Base-by-base conservation (phyloP, 176 grass and related monocot species). In the Carex parvula region DNA sequence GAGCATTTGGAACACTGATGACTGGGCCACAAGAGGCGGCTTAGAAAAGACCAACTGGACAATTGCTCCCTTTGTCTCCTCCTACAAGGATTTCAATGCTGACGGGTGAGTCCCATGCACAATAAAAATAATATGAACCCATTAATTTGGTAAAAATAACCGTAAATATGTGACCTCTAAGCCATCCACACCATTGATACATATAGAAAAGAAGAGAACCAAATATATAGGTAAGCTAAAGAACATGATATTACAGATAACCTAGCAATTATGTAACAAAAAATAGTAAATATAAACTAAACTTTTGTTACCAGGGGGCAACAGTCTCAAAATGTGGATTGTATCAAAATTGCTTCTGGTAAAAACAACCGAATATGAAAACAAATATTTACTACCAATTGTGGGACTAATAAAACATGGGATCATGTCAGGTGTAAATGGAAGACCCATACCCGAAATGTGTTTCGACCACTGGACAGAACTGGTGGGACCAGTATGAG, bases 1-100 rank as follows among this genome's bases (percentile, higher is more conserved):
- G 14, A 99, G 96, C 89, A 99, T 99, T 87, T 99, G 96, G 96
- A 95, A 99, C 80, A 93, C 93, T 37, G 96, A 99, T 78, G 96
- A 99, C 83, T 99, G 96, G 96, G 93, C 93, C 6, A 99, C 96
- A 54, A 86, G 93, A 33, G 96, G 96, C 1, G 96, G 96, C 0
- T 88, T 99, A 2, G 96, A 99, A 80, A 99, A 94, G 93, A 99
- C 96, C 21, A 86, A 99, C 89, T 99, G 93, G 96, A 73, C 75
- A 41, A 88, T 87, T 50, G 89, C 62, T 48, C 96, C 96, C 4
- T 99, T 99, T 73, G 55, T 99, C 24, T 99, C 96, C 1, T 95
- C 96, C 4, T 99, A 99, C 93, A 89, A 91, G 88, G 93, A 92
- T 82, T 99, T 95, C 91, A 65, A 85, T 75, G 90, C 91, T 57